phyloP scores from a whole-genome alignment of 106 monocot genomes.

The Dendrobium huoshanense region DNA sequence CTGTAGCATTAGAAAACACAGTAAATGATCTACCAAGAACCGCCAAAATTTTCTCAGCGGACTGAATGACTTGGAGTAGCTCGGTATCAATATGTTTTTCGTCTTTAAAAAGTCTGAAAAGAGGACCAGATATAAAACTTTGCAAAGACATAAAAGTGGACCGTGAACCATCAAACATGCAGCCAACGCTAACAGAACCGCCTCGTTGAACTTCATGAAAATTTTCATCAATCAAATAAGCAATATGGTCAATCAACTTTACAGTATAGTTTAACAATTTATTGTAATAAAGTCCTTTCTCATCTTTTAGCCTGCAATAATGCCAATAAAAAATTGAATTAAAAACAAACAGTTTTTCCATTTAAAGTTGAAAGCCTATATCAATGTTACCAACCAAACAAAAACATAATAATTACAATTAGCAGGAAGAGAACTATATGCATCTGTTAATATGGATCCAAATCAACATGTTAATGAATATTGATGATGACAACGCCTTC shows the following conservation, averaged over 20 bases:
- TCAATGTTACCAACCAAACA: neutral
- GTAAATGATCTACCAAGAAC: conserved; percentile 42
- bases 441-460: neutral
- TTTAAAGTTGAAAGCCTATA: neutral
- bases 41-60: conserved; percentile 54
- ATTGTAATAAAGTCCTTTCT: conserved; percentile 14
- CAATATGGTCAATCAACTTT: conserved; percentile 37
- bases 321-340: neutral
- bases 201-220: conserved; percentile 31
- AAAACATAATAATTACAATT: neutral
- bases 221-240: conserved; percentile 41
- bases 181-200: conserved; percentile 16
- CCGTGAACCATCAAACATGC: conserved; percentile 37
- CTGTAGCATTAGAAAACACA: conserved; percentile 15
- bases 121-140: conserved; percentile 47
- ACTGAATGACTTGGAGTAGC: conserved; percentile 22
- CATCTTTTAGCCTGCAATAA: conserved; percentile 39
- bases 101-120: conserved; percentile 32
- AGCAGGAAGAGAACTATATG: neutral
- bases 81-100: conserved; percentile 12
- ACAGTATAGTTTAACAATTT: conserved; percentile 26
- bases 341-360: neutral
- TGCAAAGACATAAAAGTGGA: conserved; percentile 37
- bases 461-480: neutral
- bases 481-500: neutral